Base-by-base conservation (phyloP, 139 green algal genomes). In the Coelastrella sp. region DNA sequence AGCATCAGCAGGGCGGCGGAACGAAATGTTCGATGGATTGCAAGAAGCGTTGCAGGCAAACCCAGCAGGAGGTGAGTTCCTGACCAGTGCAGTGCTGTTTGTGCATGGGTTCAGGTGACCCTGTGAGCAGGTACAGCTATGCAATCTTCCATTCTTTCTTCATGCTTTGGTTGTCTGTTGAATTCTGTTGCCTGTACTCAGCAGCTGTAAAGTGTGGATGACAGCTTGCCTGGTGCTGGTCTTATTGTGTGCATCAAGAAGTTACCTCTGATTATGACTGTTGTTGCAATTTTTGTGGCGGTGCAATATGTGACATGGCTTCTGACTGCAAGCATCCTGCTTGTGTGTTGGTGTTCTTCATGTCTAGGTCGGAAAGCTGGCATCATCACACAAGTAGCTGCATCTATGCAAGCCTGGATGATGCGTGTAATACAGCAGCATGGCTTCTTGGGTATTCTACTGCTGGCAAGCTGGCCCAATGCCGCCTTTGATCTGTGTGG, bases 401-500 rank as follows among this genome's bases (percentile, higher is more conserved):
- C 71, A 5, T 32, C 79, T 62, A 92, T 96, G 91, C 90, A 96
- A 85, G 83, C 88, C 25, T 96, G 92, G 95, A 98, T 98, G 95
- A 91, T 97, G 62, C 17, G 64, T 3, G 90, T 98, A 82, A 96
- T 98, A 66, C 76, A 93, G 74, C 81, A 77, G 60, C 89, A 95
- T 73, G 96, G 96, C 38, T 98, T 98, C 74, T 85, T 91, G 79
- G 96, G 92, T 35, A 96, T 98, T n/a, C 88, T 98, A 43, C 67
- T 96, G 71, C 89, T 98, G n/a, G 92, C 95, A 7, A 93, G 94
- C 8, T 98, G 92, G 89, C 96, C 96, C 32, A 98, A 98, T 86
- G 94, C 94, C 25, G 90, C 92, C 7, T 98, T 98, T 84, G 96
- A 98, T 88, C 88, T 98, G 48, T 98, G 96, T 89, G 96, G 96